A percentile compares a stretch with the other conserved stretches of the same genome.
These are phyloP conservation scores for Buddleja alternifolia DNA, from an alignment of 257 asterid genomes.

Conservation along the genomic window DNA sequence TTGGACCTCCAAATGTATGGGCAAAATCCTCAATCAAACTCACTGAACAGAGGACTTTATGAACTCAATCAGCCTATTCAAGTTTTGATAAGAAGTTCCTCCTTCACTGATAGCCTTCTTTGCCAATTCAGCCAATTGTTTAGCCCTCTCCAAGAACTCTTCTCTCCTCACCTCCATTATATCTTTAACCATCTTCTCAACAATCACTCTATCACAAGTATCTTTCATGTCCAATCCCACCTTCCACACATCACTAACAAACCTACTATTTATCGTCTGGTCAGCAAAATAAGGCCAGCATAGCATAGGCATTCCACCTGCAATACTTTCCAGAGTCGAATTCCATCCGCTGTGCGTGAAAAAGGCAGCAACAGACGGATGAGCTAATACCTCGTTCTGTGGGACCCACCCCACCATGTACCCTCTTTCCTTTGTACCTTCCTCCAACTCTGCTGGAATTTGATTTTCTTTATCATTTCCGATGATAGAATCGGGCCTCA, in stretches of 20 bases:
- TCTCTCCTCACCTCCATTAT: constrained; percentile 53
- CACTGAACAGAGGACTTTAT: constrained; percentile 30
- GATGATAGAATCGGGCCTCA: constrained; percentile 45
- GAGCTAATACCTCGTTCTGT: constrained; percentile 55
- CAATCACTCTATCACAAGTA: constrained; percentile 42
- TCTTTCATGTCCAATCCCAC: constrained; percentile 68
- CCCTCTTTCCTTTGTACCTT: constrained; percentile 44
- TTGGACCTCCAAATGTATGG: background rate
- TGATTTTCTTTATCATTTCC: constrained; percentile 28
- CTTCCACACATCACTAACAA: constrained; percentile 54
- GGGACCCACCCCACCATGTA: constrained; percentile 57
- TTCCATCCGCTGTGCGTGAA: constrained; percentile 68
- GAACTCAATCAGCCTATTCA: constrained; percentile 44
- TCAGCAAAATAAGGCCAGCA: constrained; percentile 60
- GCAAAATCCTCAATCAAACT: background rate
- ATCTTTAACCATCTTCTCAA: constrained; percentile 56
- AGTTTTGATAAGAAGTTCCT: constrained; percentile 46
- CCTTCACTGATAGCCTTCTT: constrained; percentile 39
- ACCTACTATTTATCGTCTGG: constrained; percentile 57
- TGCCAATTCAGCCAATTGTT: constrained; percentile 42
- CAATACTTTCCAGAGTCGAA: constrained; percentile 50
- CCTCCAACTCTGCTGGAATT: constrained; percentile 34
- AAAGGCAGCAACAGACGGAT: constrained; percentile 40
- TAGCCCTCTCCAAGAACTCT: constrained; percentile 44
- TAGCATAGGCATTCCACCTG: constrained; percentile 53